Percentiles rank a stretch among this genome's conserved stretches.
Evolutionary conservation across 768 basidiomycete genomes (phyloP).

Genomic region (Leccinum incarnatum): DNA sequence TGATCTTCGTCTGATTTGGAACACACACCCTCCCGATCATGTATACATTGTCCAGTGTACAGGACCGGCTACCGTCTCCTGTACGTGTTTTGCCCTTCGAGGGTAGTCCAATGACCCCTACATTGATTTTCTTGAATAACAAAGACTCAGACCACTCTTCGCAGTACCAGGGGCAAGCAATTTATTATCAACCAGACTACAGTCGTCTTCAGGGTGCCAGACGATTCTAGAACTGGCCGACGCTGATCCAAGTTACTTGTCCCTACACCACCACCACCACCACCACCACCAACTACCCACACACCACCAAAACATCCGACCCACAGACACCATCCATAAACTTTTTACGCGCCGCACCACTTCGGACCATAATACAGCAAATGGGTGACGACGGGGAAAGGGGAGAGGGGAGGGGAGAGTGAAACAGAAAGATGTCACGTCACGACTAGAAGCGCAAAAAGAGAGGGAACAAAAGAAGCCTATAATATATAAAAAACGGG

Average conservation of each 20-base stretch:
- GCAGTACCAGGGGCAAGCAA: not conserved
- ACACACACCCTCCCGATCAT: not conserved
- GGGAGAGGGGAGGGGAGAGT: not conserved
- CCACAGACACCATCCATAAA: conserved; percentile 15
- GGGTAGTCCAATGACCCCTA: not conserved
- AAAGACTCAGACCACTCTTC: not conserved
- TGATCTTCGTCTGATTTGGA: not conserved
- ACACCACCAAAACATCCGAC: conserved; percentile 13
- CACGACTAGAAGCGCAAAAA: conserved; percentile 18
- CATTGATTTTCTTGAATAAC: not conserved
- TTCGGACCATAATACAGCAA: conserved; percentile 19
- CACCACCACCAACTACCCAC: not conserved
- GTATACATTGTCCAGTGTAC: not conserved
- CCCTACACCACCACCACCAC: conserved; percentile 5
- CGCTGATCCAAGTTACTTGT: conserved; percentile 5
- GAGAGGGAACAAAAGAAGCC: conserved; percentile 19
- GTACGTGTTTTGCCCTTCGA: not conserved
- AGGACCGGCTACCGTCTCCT: not conserved
- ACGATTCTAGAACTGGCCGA: conserved; percentile 4
- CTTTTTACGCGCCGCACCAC: conserved; percentile 12
- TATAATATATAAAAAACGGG: conserved; percentile 31
- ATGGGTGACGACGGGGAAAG: not conserved
- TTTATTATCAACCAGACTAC: conserved; percentile 5
- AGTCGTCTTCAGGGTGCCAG: conserved; percentile 8
- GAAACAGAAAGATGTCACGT: conserved; percentile 16